phyloP scores from a whole-genome alignment of 495 filamentous ascomycete genomes.

The Letharia columbiana region DNA sequence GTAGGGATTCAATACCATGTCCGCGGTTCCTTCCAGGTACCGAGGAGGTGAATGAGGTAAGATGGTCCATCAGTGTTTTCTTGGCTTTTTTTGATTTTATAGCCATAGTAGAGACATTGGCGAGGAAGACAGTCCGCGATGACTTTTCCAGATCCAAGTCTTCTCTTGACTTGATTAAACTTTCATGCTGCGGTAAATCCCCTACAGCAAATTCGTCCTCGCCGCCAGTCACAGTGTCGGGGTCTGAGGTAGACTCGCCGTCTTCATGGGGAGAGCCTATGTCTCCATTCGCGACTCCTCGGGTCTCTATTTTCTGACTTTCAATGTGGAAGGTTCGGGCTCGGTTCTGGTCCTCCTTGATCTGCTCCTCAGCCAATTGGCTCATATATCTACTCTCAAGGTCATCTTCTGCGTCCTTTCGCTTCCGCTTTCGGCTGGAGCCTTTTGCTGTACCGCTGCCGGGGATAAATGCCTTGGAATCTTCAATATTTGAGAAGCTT shows the following conservation, averaged over 20 bases:
- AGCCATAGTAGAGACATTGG: conserved; percentile 75
- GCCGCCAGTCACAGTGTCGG: conserved; percentile 16
- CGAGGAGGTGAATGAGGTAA: conserved; percentile 45
- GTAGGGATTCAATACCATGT: conserved; percentile 77
- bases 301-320: conserved; percentile 20
- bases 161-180: conserved; percentile 34
- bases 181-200: conserved; percentile 50
- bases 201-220: conserved; percentile 20
- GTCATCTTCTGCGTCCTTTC: conserved; percentile 59
- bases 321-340: conserved; percentile 12
- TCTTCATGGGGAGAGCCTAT: conserved; percentile 26
- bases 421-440: conserved; percentile 67
- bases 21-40: conserved; percentile 37
- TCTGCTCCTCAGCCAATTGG: conserved; percentile 53
- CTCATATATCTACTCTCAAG: conserved; percentile 76
- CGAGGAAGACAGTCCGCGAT: conserved; percentile 82
- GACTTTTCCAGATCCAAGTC: conserved; percentile 69
- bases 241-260: conserved; percentile 9
- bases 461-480: not conserved
- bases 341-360: conserved; percentile 41
- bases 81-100: conserved; percentile 73
- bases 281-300: not conserved
- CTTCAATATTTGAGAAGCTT: not conserved
- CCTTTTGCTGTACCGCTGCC: not conserved
- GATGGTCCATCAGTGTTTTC: conserved; percentile 64